Evolutionary conservation across 208 protist genomes (phyloP).

Genomic region (Porcisia hertigi): DNA sequence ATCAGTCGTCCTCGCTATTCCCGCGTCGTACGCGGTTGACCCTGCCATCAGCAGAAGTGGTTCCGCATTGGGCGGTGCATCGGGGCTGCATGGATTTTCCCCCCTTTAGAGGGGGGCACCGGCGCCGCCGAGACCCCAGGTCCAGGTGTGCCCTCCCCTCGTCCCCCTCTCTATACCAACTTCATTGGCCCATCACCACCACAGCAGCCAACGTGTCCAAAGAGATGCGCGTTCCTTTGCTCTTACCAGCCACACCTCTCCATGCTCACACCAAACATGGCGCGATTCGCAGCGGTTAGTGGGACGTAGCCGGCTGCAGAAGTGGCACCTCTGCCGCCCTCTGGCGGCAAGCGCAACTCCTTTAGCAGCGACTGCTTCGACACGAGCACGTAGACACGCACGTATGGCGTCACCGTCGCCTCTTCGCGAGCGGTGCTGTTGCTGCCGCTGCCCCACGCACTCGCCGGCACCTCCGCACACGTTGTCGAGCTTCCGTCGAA

Average conservation of each 20-base stretch:
- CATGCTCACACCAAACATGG: constrained; percentile 32
- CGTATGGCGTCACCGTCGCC: not conserved
- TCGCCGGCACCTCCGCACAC: not conserved
- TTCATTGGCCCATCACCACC: not conserved
- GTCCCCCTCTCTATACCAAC: not conserved
- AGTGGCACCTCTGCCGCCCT: not conserved
- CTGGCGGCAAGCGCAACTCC: constrained; percentile 15
- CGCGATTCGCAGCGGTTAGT: constrained; percentile 31
- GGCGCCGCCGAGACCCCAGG: no score
- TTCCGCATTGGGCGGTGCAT: not conserved
- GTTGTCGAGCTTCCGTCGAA: constrained; percentile 26
- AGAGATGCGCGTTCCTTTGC: not conserved
- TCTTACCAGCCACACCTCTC: constrained; percentile 48
- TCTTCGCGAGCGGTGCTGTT: not conserved
- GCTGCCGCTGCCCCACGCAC: constrained; percentile 9
- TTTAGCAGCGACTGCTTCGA: constrained; percentile 26
- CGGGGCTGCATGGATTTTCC: not conserved
- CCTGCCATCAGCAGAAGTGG: not conserved
- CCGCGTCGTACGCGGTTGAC: not conserved
- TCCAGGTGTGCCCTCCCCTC: not conserved
- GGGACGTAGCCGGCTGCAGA: constrained; percentile 34
- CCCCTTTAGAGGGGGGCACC: not conserved
- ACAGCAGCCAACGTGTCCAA: not conserved
- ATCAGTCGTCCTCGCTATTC: no score
- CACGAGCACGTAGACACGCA: constrained; percentile 50